Evolutionary conservation across 495 filamentous ascomycete species (phyloP).

Genomic region (Thermothielavioides terrestris): DNA sequence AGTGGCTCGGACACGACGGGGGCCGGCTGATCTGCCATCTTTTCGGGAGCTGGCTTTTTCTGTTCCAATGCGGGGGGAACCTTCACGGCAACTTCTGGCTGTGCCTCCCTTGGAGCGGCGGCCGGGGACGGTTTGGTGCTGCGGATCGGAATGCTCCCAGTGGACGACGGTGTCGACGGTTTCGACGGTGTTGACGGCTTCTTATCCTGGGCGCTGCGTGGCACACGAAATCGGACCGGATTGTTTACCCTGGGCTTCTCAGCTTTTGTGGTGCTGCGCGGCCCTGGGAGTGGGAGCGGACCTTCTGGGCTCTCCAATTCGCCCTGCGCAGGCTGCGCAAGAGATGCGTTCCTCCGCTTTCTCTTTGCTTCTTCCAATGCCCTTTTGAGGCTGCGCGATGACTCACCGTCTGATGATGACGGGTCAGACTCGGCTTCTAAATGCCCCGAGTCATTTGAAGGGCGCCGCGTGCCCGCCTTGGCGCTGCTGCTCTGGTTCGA

Average conservation of each 20-base stretch:
- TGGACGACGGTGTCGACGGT: neutral
- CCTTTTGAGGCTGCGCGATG: constrained; percentile 3
- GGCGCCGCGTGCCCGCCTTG: neutral
- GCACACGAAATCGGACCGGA: neutral
- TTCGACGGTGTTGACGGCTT: constrained; percentile 3
- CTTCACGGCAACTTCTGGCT: neutral
- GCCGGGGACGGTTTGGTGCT: neutral
- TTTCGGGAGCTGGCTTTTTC: constrained; percentile 11
- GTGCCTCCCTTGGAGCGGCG: neutral
- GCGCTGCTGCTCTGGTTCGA: neutral
- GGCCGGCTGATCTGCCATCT: constrained; percentile 3
- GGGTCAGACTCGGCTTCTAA: constrained; percentile 12
- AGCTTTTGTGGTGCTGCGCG: constrained; percentile 8
- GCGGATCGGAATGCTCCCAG: neutral
- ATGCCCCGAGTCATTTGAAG: constrained; percentile 1
- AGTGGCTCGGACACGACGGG: constrained; percentile 24
- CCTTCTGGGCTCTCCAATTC: constrained; percentile 14
- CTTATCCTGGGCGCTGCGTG: neutral
- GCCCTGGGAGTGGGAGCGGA: constrained; percentile 6
- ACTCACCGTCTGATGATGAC: constrained; percentile 4
- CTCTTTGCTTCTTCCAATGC: constrained; percentile 4
- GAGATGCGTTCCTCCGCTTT: constrained; percentile 12
- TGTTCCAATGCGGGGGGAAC: neutral
- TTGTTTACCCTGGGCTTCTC: constrained; percentile 9
- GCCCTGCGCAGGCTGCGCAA: neutral